A percentile compares a stretch with the other conserved stretches of the same genome.
phyloP scores from a whole-genome alignment of 768 basidiomycete species.

The Lentinula raphanica region DNA sequence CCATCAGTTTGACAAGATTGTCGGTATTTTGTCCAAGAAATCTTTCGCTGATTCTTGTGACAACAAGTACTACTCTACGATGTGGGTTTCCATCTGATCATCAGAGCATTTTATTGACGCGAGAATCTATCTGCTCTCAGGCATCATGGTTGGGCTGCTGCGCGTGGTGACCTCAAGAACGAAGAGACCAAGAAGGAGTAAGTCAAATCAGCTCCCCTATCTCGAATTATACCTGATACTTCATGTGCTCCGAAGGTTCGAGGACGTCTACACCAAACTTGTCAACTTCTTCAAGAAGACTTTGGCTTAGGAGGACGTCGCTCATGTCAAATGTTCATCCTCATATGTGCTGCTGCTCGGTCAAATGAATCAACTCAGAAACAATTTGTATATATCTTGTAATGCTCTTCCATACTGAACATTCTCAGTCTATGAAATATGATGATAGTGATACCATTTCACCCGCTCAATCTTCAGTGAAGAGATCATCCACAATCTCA shows the following conservation, averaged over 20 bases:
- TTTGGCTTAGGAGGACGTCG: conserved; percentile 10
- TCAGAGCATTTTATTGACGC: not conserved
- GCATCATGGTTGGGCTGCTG: conserved; percentile 64
- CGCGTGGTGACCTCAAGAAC: conserved; percentile 51
- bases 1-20: conserved; percentile 44
- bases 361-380: not conserved
- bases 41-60: conserved; percentile 44
- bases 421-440: not conserved
- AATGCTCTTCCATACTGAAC: not conserved
- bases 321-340: too few relatives aligned
- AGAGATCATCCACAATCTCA: conserved; percentile 35
- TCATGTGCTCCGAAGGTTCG: conserved; percentile 25
- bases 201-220: conserved; percentile 7
- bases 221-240: not conserved
- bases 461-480: not conserved
- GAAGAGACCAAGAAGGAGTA: conserved; percentile 55
- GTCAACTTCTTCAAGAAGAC: conserved; percentile 42
- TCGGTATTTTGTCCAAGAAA: conserved; percentile 43
- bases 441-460: not conserved
- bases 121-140: conserved; percentile 18
- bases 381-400: not conserved
- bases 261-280: conserved; percentile 52
- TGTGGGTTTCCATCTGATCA: conserved; percentile 24
- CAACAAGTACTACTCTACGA: conserved; percentile 43
- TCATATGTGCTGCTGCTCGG: too few relatives aligned